These are phyloP conservation scores for Pezizomycotina sp. DNA, from an alignment of 2,329 filamentous ascomycete genomes.

Conservation along the genomic window DNA sequence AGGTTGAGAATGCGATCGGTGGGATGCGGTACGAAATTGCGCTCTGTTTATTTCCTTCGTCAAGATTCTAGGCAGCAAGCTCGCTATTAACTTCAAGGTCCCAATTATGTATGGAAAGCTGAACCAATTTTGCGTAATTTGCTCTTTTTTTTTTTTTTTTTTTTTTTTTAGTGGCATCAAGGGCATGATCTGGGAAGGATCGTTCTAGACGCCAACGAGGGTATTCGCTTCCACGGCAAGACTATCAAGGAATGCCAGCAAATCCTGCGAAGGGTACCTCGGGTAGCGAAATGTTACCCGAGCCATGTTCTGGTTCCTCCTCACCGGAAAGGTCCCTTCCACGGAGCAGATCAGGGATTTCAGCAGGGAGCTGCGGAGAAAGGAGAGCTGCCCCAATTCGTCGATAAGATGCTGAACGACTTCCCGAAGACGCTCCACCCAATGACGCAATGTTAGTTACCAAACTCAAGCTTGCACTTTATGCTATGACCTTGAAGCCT, in stretches of 20 bases:
- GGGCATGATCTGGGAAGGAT: constrained; percentile 98
- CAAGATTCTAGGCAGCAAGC: background rate
- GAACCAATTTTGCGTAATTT: constrained; percentile 2
- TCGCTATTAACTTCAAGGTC: constrained; percentile 11
- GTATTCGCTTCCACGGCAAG: constrained; percentile 92
- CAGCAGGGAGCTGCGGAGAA: constrained; percentile 79
- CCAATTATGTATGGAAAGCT: background rate
- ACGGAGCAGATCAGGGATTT: constrained; percentile 65
- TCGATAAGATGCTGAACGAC: constrained; percentile 72
- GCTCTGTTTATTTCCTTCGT: background rate
- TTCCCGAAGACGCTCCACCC: constrained; percentile 86
- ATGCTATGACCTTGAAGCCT: background rate
- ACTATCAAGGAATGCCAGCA: constrained; percentile 97
- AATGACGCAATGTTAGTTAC: constrained; percentile 61
- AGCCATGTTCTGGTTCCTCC: constrained; percentile 97
- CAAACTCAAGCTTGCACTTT: background rate
- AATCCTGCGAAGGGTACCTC: constrained; percentile 76
- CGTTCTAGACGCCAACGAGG: constrained; percentile 93
- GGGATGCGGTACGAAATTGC: constrained; percentile 55
- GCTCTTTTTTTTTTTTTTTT: too few relatives aligned
- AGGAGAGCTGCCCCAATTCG: constrained; percentile 63
- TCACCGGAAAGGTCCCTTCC: constrained; percentile 82
- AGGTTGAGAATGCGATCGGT: constrained; percentile 82
- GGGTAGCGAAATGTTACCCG: constrained; percentile 92
- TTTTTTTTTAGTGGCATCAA: constrained; percentile 54